A percentile compares a stretch with the other conserved stretches of the same genome.
phyloP scores from a whole-genome alignment of 345 rosid genomes.

The Diplotaxis tenuifolia region DNA sequence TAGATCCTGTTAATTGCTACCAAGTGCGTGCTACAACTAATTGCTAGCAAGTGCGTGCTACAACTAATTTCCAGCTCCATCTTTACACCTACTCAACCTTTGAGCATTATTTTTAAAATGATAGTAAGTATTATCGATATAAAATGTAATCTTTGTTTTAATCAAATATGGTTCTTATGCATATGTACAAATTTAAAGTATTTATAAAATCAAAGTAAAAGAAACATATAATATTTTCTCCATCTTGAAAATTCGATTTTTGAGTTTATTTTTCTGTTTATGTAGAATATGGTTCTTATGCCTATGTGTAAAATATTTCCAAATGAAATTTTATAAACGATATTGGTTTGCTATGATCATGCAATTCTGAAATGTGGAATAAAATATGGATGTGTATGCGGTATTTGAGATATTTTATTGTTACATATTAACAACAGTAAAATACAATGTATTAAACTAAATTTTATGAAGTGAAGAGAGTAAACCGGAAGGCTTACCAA shows the following conservation, averaged over 20 bases:
- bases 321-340: not conserved
- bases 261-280: not conserved
- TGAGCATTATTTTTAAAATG: not conserved
- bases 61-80: not conserved
- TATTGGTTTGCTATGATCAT: not conserved
- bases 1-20: constrained; percentile 16
- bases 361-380: not conserved
- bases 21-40: constrained; percentile 11
- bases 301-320: not conserved
- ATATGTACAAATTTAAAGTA: not conserved
- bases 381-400: not conserved
- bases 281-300: not conserved
- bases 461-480: not conserved
- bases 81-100: not conserved
- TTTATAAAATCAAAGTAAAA: not conserved
- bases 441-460: not conserved
- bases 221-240: not conserved
- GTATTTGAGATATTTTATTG: not conserved
- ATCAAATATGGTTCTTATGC: too few relatives aligned
- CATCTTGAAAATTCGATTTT: not conserved
- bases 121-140: not conserved
- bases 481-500: not conserved
- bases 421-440: not conserved
- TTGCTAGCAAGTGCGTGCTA: constrained; percentile 9
- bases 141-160: not conserved